phyloP scores from a whole-genome alignment of 768 basidiomycete genomes.

The Neoboletus brunneissimus region DNA sequence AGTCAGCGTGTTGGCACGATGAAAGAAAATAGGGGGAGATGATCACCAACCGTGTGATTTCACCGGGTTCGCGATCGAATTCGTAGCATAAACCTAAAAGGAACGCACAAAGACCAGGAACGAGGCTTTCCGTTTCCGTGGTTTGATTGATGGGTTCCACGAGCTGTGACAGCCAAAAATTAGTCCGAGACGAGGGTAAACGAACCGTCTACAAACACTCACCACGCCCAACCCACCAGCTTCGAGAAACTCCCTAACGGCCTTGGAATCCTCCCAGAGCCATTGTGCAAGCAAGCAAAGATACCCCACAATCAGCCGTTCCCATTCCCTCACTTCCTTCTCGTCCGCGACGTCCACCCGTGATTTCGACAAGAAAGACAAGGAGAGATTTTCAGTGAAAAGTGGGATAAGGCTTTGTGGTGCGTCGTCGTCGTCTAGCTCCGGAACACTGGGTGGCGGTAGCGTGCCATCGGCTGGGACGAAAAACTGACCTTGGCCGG shows the following conservation, averaged over 20 bases:
- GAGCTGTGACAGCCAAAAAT: constrained; percentile 48
- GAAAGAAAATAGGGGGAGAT: neutral
- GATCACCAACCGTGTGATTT: constrained; percentile 77
- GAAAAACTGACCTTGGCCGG: constrained; percentile 52
- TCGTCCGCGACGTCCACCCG: constrained; percentile 50
- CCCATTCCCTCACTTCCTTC: constrained; percentile 83
- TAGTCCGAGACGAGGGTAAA: neutral
- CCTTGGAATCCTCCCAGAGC: constrained; percentile 94
- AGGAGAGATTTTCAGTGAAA: constrained; percentile 86
- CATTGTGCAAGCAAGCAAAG: constrained; percentile 82
- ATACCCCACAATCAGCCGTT: constrained; percentile 82
- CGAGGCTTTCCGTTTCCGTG: constrained; percentile 77
- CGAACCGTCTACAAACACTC: constrained; percentile 33
- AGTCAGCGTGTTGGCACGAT: neutral
- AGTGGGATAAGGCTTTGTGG: constrained; percentile 76
- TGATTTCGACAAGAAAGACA: constrained; percentile 76
- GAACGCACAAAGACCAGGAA: constrained; percentile 90
- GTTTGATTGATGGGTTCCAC: constrained; percentile 94
- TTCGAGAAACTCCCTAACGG: constrained; percentile 86
- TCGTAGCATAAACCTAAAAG: constrained; percentile 94
- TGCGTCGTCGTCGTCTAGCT: constrained; percentile 55
- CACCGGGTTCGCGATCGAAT: constrained; percentile 92
- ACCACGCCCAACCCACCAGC: constrained; percentile 90
- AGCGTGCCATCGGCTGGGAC: constrained; percentile 69
- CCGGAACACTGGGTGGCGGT: constrained; percentile 31